Conservation (phyloP, 768 basidiomycete genomes). For the Fomitopsis pulvina region DNA sequence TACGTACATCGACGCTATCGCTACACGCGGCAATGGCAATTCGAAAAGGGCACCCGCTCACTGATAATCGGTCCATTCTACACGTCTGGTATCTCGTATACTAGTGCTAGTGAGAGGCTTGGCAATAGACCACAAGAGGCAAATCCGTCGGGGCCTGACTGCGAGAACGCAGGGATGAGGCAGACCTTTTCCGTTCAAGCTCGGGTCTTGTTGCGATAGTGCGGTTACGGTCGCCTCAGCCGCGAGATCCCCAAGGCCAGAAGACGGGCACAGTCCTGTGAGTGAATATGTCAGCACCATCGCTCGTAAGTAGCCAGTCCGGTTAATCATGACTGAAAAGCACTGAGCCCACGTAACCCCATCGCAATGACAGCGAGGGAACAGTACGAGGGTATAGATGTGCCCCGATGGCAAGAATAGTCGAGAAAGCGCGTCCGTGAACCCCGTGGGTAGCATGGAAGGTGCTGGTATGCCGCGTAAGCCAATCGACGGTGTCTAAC, state of each 20-base stretch:
- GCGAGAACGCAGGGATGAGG: too few species aligned
- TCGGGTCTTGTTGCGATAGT: not conserved
- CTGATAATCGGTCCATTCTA: not conserved
- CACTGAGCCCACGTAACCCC: slow-evolving; percentile 1
- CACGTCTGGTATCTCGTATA: not conserved
- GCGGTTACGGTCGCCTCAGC: not conserved
- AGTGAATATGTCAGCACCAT: slow-evolving; percentile 2
- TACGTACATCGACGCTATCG: slow-evolving; percentile 1
- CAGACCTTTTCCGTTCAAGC: too few species aligned
- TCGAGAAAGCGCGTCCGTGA: not conserved
- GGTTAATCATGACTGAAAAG: not conserved
- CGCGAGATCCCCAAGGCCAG: slow-evolving; percentile 24
- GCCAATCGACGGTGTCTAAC: not conserved
- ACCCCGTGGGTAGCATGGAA: not conserved
- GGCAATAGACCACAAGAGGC: too few species aligned
- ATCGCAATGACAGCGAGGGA: slow-evolving; percentile 1
- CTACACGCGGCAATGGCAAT: not conserved
- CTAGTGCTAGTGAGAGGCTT: too few species aligned
- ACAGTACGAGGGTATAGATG: not conserved
- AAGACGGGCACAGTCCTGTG: slow-evolving; percentile 29
- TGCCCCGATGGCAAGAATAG: not conserved
- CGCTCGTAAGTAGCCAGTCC: not conserved
- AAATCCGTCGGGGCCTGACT: too few species aligned
- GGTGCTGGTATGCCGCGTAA: not conserved
- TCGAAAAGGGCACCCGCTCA: not conserved